Base-by-base conservation (phyloP, 495 filamentous ascomycete genomes). In the Penicillium lagena region DNA sequence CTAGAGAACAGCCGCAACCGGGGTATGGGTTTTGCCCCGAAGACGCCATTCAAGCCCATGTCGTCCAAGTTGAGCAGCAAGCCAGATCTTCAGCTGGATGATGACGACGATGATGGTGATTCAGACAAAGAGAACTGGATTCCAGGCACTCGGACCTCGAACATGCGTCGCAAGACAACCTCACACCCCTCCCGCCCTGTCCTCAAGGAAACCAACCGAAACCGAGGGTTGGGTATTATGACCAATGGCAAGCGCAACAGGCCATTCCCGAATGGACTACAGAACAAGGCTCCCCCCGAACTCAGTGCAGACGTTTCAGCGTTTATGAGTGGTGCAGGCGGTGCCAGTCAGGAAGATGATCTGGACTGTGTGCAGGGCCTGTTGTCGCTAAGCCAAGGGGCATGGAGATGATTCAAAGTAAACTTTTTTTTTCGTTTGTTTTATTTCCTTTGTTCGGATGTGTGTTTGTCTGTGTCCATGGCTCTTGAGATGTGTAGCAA, bases 41-140 rank as follows among this genome's bases (percentile, higher is more conserved):
- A 62, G 30, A 3, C 22, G 22, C 39, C 49, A 33, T 64, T 52
- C 34, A 68, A 59, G 51, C 43, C 40, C 37, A 43, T 51, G 33
- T 47, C 52, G 39, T 43, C 58, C 36, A 59, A 62, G 38, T 29
- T 31, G 35, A 59, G 37, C 51, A 59, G 37, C 51, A 68, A 52
- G 42, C 53, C 12, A 35, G 65, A 62, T n/a, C 35, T 70, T 0
- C 70, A 76, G 32, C 37, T 63, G 59, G 49, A 82, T 66, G 47
- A 53, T 46, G 73, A 82, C 31, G 90, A 95, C 42, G 49, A 82
- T 66, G 47, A 53, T 46, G 73, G 82, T 33, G 90, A 95, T 42
- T 94, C 88, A 2, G 90, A 96, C 55, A 96, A 96, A 60, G 90
- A 96, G 67, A 96, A 96, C 59, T 93, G 87, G 87, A 76, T 83